Base-by-base conservation (phyloP, 2,329 filamentous ascomycete species). In the Raffaelea deltoideospora region DNA sequence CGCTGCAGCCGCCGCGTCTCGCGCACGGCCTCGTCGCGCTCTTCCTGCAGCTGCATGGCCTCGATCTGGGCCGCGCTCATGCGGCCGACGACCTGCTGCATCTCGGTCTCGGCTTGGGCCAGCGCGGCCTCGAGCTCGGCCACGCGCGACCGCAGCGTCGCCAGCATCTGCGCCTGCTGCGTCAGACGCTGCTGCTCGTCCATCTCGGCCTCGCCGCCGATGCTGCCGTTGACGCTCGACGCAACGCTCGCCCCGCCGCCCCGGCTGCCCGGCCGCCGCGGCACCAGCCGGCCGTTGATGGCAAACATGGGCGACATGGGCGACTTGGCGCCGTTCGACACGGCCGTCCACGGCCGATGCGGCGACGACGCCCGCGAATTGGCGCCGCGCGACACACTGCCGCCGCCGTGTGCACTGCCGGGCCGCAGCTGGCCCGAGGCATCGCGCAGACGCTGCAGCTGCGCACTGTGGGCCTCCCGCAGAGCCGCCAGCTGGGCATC, bases 21-120 rank as follows among this genome's bases (percentile, higher is more conserved):
- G 43, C 72, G 70, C 47, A 82, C 70, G 17, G 82, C 81, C 45
- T 80, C 76, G 48, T 90, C 83, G 48, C 74, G 68, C 56, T 80
- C 72, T 46, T 74, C 72, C 56, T 87, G 82, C 40, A 92, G 64
- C 51, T 83, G 72, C 50, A 81, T 73, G 39, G 90, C 83, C 58
- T 87, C 80, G 48, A 87, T 82, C 60, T 90, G 83, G 10, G 82
- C 81, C 47, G 67, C 65, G 57, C 84, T 88, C 77, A 92, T 88
- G 44, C 79, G 69, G 41, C 76, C 67, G 8, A 92, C 80, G 8
- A 90, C 83, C 55, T 84, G 76, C 51, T 84, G 75, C 80, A 90
- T 88, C 58, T 88, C 82, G 34, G 63, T 62, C 49, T 90, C 84
- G 14, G 84, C 80, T 45, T 84, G 72, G 5, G 69, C 59, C 11